These are phyloP conservation scores for Ustilago shanxiensis DNA, from an alignment of 1,284 basidiomycete genomes.

Conservation along the genomic window DNA sequence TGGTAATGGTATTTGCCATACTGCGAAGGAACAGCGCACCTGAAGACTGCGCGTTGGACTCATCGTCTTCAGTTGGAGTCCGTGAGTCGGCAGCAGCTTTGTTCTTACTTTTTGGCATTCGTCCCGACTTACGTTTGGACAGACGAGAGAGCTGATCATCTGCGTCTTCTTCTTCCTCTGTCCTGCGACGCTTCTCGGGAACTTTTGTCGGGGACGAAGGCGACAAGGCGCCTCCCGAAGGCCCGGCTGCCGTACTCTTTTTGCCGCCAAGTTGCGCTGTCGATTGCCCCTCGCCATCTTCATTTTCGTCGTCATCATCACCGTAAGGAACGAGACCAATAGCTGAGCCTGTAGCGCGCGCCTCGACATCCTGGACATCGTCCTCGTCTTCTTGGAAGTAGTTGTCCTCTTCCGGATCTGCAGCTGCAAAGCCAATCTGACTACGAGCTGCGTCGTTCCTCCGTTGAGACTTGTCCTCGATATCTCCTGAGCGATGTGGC, in stretches of 20 bases:
- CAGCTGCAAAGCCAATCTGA: constrained; percentile 73
- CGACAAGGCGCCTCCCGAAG: constrained; percentile 66
- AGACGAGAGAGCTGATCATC: constrained; percentile 48
- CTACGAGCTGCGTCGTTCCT: constrained; percentile 52
- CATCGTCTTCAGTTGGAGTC: constrained; percentile 17
- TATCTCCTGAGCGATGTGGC: constrained; percentile 15
- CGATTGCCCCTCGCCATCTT: neutral
- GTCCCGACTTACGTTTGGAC: constrained; percentile 49
- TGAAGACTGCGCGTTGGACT: constrained; percentile 13
- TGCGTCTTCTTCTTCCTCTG: constrained; percentile 48
- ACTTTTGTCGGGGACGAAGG: constrained; percentile 72
- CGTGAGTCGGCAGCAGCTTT: constrained; percentile 10
- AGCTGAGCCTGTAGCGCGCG: constrained; percentile 73
- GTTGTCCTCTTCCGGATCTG: constrained; percentile 79
- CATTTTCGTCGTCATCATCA: constrained; percentile 36
- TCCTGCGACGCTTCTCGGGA: constrained; percentile 73
- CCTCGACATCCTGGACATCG: constrained; percentile 72
- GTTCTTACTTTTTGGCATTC: constrained; percentile 34
- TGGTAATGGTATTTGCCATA: constrained; percentile 49
- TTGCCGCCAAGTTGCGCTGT: constrained; percentile 17
- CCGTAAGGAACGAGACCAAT: constrained; percentile 79
- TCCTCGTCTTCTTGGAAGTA: constrained; percentile 89
- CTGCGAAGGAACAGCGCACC: constrained; percentile 37
- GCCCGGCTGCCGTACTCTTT: constrained; percentile 41
- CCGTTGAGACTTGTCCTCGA: constrained; percentile 28